Evolutionary conservation across 2,329 filamentous ascomycete genomes (phyloP), one percentile per base, ranked within the genome.

Genomic region (Tolypocladium album): DNA sequence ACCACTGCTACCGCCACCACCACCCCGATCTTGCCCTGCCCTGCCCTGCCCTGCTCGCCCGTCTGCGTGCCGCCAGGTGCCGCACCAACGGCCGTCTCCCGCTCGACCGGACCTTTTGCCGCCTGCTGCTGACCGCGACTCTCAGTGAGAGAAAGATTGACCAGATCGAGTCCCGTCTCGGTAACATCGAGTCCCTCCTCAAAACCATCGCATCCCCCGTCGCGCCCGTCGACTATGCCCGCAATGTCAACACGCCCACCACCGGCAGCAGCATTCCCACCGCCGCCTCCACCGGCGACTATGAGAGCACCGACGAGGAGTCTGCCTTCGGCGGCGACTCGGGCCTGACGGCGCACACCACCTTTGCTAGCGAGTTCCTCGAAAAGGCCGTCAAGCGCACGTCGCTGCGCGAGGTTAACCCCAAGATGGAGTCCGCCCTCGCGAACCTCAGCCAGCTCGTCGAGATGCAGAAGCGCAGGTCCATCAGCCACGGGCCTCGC

Each of bases 301-400:
- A 70, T 61, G 75, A 77, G 47, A 75, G 71, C 60, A 73, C 70
- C 56, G 73, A 75, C 17, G 71, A 75, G 7, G 75, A 77, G 59
- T 74, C 74, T 17, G 72, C 72, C 17, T 76, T 78, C 65, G 74
- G 79, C 61, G 79, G 78, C n/a, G 76, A 79, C 64, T 76, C 78
- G 1, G 78, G 77, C 24, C 72, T 82, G 53, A 71, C 78, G 4
- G 77, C 77, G 5, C 79, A 82, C 60, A 78, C 82, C 3, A 75
- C 75, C n/a, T 82, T 82, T 64, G 81, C 79, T 27, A 79, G 74
- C 66, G 78, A 81, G 64, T 81, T 83, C 47, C 75, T 83, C 27
- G 80, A 84, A 64, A 74, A 78, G 60, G 78, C 78, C n/a, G 80
- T 82, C 34, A 71, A 76, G 63, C 74, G 77, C 31, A 79, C 78